Conservation (phyloP, 148 eudicot genomes). For the Vaccinium macrocarpon region DNA sequence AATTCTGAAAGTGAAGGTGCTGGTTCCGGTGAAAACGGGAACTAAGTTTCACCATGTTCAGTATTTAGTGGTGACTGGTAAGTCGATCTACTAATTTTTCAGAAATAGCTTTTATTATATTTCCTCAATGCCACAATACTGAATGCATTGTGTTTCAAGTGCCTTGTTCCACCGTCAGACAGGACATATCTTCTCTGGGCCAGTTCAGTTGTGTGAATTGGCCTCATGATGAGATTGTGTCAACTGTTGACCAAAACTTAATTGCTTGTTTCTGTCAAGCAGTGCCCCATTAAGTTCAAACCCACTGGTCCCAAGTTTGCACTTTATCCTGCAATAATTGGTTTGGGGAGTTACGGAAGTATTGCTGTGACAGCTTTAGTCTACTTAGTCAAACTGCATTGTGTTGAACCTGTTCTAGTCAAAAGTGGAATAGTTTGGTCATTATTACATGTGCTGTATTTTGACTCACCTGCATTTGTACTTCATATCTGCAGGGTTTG, state of each 20-base stretch:
- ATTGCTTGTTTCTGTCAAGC: background rate
- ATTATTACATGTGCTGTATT: background rate
- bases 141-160: background rate
- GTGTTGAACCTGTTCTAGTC: background rate
- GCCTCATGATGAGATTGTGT: background rate
- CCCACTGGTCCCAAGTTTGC: background rate
- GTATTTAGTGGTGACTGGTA: background rate
- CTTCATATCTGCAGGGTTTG: constrained; percentile 30
- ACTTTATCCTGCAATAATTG: background rate
- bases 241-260: background rate
- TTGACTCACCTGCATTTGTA: background rate
- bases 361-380: background rate
- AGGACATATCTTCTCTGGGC: background rate
- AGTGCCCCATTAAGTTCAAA: background rate
- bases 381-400: background rate
- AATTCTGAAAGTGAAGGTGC: background rate
- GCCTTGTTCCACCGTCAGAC: background rate
- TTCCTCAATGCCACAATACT: background rate
- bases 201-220: background rate
- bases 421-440: background rate
- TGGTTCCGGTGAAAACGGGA: background rate
- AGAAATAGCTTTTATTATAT: background rate
- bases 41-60: background rate
- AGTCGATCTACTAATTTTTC: background rate
- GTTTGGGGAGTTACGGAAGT: background rate